These are phyloP conservation scores for Neocucurbitaria cava DNA, from an alignment of 2,329 filamentous ascomycete species.

Conservation along the genomic window DNA sequence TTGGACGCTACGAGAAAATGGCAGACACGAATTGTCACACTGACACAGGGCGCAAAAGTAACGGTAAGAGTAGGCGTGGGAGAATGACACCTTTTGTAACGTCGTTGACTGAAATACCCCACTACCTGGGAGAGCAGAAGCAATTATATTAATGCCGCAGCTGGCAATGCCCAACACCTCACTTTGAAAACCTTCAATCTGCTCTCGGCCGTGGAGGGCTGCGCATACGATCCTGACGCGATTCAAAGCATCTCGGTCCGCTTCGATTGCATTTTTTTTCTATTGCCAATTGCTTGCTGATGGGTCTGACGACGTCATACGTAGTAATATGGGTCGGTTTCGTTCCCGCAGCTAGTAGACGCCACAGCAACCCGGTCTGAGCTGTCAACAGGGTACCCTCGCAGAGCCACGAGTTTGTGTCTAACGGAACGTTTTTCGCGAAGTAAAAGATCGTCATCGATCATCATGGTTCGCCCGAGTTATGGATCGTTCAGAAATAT, in stretches of 20 bases:
- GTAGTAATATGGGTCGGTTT: constrained; percentile 15
- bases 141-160: constrained; percentile 36
- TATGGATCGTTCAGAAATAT: not conserved
- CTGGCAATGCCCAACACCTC: constrained; percentile 5
- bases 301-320: constrained; percentile 30
- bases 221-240: constrained; percentile 1
- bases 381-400: constrained; percentile 18
- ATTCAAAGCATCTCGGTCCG: constrained; percentile 13
- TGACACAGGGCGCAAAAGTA: constrained; percentile 24
- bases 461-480: not conserved
- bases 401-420: constrained; percentile 11
- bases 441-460: constrained; percentile 15
- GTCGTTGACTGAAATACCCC: constrained; percentile 7
- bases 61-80: constrained; percentile 12
- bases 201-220: constrained; percentile 38
- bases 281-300: constrained; percentile 2
- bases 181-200: not conserved
- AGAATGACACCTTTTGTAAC: constrained; percentile 9
- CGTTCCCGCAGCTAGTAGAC: constrained; percentile 30
- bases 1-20: constrained; percentile 27
- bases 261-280: constrained; percentile 11
- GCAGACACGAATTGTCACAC: constrained; percentile 14
- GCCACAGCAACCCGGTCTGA: constrained; percentile 31
- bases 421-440: constrained; percentile 1
- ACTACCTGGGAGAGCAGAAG: constrained; percentile 5